Conservation (phyloP, 208 protist genomes). For the Polymyxa betae region DNA sequence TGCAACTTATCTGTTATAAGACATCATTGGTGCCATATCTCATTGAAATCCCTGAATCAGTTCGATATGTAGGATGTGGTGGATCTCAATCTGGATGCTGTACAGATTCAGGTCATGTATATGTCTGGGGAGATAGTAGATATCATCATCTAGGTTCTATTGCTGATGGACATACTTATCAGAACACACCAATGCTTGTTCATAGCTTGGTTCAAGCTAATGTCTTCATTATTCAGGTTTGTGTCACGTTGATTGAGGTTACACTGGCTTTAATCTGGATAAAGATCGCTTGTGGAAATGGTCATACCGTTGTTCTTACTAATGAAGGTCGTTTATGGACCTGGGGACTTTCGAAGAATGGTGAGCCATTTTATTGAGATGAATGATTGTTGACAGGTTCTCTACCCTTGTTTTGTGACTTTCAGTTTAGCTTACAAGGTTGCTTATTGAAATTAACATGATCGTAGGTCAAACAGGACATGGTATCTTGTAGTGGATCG, state of each 20-base stretch:
- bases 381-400: no score
- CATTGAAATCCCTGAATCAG: neutral
- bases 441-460: no score
- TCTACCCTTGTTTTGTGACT: no score
- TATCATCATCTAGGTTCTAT: constrained; percentile 59
- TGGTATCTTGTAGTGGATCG: neutral
- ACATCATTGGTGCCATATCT: constrained; percentile 28
- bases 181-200: neutral
- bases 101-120: constrained; percentile 50
- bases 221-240: neutral
- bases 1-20: constrained; percentile 9
- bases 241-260: neutral
- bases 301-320: constrained; percentile 52
- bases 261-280: constrained; percentile 20
- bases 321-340: constrained; percentile 56
- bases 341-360: constrained; percentile 63
- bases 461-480: no score
- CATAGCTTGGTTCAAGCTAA: neutral
- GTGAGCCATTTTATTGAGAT: no score
- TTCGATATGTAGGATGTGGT: constrained; percentile 52
- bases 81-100: constrained; percentile 10
- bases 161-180: neutral
- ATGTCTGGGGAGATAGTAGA: constrained; percentile 58
- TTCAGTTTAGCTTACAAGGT: no score
- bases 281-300: constrained; percentile 58